Evolutionary conservation across 2,329 filamentous ascomycete genomes (phyloP).

Genomic region (Lasiodiplodia citricola): DNA sequence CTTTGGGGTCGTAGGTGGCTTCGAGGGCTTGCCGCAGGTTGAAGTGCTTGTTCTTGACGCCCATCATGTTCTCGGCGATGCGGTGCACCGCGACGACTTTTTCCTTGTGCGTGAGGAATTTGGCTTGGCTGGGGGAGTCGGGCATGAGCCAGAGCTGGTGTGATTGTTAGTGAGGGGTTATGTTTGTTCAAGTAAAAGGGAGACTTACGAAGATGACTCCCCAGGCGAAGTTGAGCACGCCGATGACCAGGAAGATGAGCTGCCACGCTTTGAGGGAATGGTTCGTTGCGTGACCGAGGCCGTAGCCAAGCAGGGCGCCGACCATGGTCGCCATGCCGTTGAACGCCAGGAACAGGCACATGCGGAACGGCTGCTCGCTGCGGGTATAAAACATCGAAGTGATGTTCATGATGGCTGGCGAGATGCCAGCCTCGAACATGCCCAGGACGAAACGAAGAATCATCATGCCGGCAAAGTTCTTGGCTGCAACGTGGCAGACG

Average conservation of each 20-base stretch:
- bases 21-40: conserved; percentile 46
- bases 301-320: conserved; percentile 44
- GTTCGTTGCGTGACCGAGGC: conserved; percentile 39
- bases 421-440: conserved; percentile 45
- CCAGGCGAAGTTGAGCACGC: conserved; percentile 45
- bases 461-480: conserved; percentile 44
- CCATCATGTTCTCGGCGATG: conserved; percentile 48
- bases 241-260: conserved; percentile 46
- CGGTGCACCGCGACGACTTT: conserved; percentile 48
- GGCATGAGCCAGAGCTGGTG: conserved; percentile 42
- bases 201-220: conserved; percentile 36
- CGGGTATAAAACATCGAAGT: conserved; percentile 45
- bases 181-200: background rate
- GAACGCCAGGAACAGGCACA: conserved; percentile 51
- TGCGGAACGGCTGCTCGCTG: conserved; percentile 49
- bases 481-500: conserved; percentile 47
- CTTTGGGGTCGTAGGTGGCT: conserved; percentile 47
- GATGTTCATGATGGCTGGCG: conserved; percentile 46
- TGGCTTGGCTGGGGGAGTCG: conserved; percentile 42
- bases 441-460: conserved; percentile 42
- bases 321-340: conserved; percentile 47
- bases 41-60: conserved; percentile 49
- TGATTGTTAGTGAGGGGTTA: background rate
- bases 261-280: conserved; percentile 40
- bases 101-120: conserved; percentile 46